Conservation (phyloP, 768 basidiomycete species). For the Leccinellum rugosiceps region DNA sequence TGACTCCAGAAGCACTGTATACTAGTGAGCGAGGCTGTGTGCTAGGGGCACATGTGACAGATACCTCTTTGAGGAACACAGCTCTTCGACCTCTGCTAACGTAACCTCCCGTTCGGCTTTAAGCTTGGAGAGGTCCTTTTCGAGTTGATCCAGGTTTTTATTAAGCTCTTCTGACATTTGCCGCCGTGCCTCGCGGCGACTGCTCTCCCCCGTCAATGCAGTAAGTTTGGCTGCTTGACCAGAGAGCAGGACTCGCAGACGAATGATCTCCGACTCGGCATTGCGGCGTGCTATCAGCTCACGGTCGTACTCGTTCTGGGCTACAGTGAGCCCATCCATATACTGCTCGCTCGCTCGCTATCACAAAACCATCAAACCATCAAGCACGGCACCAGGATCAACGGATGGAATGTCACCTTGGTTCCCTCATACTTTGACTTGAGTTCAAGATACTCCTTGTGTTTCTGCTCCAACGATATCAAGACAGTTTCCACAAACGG, state of each 20-base stretch:
- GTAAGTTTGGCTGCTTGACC: slow-evolving; percentile 87
- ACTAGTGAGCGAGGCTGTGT: slow-evolving; percentile 22
- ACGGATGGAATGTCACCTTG: slow-evolving; percentile 57
- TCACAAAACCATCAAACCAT: background rate
- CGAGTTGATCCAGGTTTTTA: slow-evolving; percentile 72
- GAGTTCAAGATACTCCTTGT: slow-evolving; percentile 57
- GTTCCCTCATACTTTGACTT: slow-evolving; percentile 80
- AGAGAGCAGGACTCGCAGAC: slow-evolving; percentile 78
- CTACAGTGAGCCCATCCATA: slow-evolving; percentile 88
- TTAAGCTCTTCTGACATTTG: slow-evolving; percentile 76
- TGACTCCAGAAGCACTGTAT: slow-evolving; percentile 26
- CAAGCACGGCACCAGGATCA: background rate
- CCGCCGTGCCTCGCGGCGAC: slow-evolving; percentile 74
- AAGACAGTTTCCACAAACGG: slow-evolving; percentile 70
- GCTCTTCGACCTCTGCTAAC: slow-evolving; percentile 90
- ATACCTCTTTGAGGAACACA: slow-evolving; percentile 72
- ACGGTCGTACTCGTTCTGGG: slow-evolving; percentile 91
- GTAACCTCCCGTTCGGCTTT: slow-evolving; percentile 89
- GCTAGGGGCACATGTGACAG: slow-evolving; percentile 15
- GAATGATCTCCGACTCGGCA: slow-evolving; percentile 88
- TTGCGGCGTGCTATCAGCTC: slow-evolving; percentile 87
- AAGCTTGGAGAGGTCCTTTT: slow-evolving; percentile 82
- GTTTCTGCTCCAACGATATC: slow-evolving; percentile 59
- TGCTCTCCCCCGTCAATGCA: slow-evolving; percentile 77
- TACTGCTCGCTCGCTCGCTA: slow-evolving; percentile 91